A percentile compares a stretch with the other conserved stretches of the same genome.
These are phyloP conservation scores for Anisogramma anomala DNA, from an alignment of 2,329 filamentous ascomycete genomes.

Conservation along the genomic window DNA sequence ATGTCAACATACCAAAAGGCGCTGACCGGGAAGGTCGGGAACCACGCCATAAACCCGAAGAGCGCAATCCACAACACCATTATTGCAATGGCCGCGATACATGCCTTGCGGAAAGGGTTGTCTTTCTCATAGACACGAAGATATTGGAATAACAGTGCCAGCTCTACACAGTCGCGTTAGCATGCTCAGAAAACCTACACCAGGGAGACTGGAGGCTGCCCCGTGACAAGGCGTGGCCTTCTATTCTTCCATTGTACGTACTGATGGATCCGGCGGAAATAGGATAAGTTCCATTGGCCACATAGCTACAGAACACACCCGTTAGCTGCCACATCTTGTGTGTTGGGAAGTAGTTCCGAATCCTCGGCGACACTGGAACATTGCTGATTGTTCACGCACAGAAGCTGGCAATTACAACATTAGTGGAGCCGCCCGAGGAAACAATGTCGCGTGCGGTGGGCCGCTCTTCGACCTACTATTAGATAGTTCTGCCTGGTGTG, in stretches of 20 bases:
- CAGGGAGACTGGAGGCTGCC: too few relatives aligned
- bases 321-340: too few relatives aligned
- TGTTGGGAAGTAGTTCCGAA: too few relatives aligned
- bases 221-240: too few relatives aligned
- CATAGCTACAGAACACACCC: slow-evolving; percentile 1
- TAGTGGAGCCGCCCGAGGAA: too few relatives aligned
- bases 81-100: slow-evolving; percentile 17
- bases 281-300: slow-evolving; percentile 16
- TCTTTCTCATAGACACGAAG: slow-evolving; percentile 15
- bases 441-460: too few relatives aligned
- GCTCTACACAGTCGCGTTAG: not conserved
- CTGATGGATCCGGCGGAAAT: slow-evolving; percentile 15
- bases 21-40: slow-evolving; percentile 22
- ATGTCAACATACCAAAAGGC: slow-evolving; percentile 22
- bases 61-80: slow-evolving; percentile 22
- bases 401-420: too few relatives aligned
- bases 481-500: slow-evolving; percentile 7
- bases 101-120: slow-evolving; percentile 12
- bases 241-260: too few relatives aligned
- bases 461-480: slow-evolving; percentile 11
- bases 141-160: slow-evolving; percentile 18
- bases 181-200: too few relatives aligned
- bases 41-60: slow-evolving; percentile 23
- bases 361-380: too few relatives aligned
- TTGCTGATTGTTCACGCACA: too few relatives aligned